Conservation (phyloP, 768 basidiomycete species). For the Collybia nuda region DNA sequence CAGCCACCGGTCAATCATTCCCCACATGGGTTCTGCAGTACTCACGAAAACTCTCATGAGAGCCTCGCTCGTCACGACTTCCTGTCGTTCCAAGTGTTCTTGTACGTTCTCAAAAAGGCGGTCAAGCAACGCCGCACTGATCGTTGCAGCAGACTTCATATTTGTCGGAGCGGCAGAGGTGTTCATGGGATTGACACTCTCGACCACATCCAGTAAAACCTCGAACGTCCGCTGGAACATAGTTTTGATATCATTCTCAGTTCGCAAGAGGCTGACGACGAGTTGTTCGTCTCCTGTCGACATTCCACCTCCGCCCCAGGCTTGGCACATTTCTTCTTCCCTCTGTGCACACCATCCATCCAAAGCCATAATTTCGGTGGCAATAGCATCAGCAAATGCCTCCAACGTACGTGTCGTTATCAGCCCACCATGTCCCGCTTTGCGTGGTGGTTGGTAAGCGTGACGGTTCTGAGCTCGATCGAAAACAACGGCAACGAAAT, state of each 20-base stretch:
- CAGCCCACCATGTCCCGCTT: slow-evolving; percentile 12
- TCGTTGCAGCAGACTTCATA: slow-evolving; percentile 43
- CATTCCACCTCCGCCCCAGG: slow-evolving; percentile 39
- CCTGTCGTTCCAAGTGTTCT: slow-evolving; percentile 58
- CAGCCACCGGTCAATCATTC: slow-evolving; percentile 71
- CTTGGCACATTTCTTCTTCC: slow-evolving; percentile 68
- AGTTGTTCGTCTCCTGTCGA: slow-evolving; percentile 32
- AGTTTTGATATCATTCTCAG: slow-evolving; percentile 59
- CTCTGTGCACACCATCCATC: slow-evolving; percentile 68
- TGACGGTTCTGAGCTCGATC: slow-evolving; percentile 25
- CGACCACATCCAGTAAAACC: slow-evolving; percentile 52
- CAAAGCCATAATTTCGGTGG: slow-evolving; percentile 54
- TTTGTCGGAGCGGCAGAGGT: slow-evolving; percentile 18
- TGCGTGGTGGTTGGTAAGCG: slow-evolving; percentile 6
- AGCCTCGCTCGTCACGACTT: slow-evolving; percentile 49
- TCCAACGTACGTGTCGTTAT: slow-evolving; percentile 63
- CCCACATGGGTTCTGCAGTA: slow-evolving; percentile 73
- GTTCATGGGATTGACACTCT: slow-evolving; percentile 24
- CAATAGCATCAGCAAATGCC: slow-evolving; percentile 78
- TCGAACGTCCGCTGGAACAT: slow-evolving; percentile 58
- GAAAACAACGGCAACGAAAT: slow-evolving; percentile 54
- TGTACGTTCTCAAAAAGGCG: slow-evolving; percentile 57
- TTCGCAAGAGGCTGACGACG: slow-evolving; percentile 65
- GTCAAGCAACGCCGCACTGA: slow-evolving; percentile 63
- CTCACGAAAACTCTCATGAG: slow-evolving; percentile 63